Evolutionary conservation across 164 flowering plant genomes (phyloP), one percentile per base, ranked within the genome.

Genomic region (Magnolia officinalis): DNA sequence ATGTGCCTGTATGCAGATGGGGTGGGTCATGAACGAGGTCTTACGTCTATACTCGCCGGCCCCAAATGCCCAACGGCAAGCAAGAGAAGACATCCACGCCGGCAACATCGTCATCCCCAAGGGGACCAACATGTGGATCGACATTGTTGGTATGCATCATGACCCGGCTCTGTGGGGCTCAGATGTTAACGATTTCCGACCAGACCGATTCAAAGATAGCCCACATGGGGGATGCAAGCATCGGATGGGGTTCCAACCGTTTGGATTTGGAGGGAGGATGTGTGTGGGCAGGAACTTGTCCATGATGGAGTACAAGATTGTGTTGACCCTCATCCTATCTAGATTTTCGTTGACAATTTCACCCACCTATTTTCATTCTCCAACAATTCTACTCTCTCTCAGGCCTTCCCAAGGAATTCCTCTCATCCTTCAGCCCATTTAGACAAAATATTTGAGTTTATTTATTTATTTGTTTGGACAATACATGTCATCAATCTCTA

Each of bases 101-200:
- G 89, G 84, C n/a, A 81, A 85, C 4, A 52, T 66, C 1, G 73
- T 75, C 20, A 87, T 93, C 23, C 99, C 94, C 1, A 82, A 83
- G 8, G 97, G 98, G 24, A 95, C 97, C 72, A 95, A 93, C 84
- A 82, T 95, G 58, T 95, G 99, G 99, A 89, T 95, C 67, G 98
- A 93, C 67, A 74, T 92, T 0, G 92, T 95, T 1, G 86, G 88
- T 1, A 89, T 95, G 89, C 88, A 92, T 86, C 99, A 93, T 70
- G 98, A 93, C 80, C 87, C 75, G 3, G 71, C 24, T 1, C 78
- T 92, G 0, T 95, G 99, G 98, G 99, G 98, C 0, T 84, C 88
- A 0, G 91, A 89, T 16, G 99, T 90, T 31, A 67, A 84, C 19
- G 91, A 91, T 78, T 95, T 95, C 80, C 87, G 77, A 51, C 99